Conservation (phyloP, 2,329 filamentous ascomycete genomes). For the Aspergillus vadensis region DNA sequence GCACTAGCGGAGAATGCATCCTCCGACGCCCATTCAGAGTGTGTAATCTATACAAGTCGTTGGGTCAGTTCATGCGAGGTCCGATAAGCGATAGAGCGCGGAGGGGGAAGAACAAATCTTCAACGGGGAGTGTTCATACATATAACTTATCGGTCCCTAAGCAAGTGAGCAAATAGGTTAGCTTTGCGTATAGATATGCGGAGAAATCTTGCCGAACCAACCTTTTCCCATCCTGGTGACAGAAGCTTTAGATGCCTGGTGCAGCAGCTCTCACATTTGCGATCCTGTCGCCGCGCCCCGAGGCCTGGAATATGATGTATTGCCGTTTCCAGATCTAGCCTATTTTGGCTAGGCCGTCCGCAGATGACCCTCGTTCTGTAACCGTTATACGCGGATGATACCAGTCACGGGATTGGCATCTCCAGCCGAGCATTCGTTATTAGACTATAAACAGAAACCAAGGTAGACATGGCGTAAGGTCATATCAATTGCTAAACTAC, state of each 20-base stretch:
- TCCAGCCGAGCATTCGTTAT: too few species aligned
- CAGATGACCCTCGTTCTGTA: neutral
- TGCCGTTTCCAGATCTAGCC: constrained; percentile 6
- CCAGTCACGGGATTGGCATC: neutral
- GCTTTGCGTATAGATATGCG: too few species aligned
- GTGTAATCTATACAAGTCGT: constrained; percentile 68
- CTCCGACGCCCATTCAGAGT: constrained; percentile 93
- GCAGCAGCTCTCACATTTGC: neutral
- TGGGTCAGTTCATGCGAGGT: constrained; percentile 20
- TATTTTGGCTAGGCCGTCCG: neutral
- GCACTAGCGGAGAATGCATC: constrained; percentile 84
- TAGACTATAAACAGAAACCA: too few species aligned
- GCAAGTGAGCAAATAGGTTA: neutral
- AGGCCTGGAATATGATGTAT: constrained; percentile 21
- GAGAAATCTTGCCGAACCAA: constrained; percentile 11
- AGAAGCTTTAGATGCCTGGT: neutral
- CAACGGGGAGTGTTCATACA: constrained; percentile 34
- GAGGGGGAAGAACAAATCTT: neutral
- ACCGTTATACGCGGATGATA: neutral
- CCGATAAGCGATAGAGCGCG: constrained; percentile 14
- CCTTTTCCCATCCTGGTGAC: constrained; percentile 32
- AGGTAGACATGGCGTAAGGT: neutral
- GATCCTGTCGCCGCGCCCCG: neutral
- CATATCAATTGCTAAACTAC: neutral
- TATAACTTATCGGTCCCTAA: constrained; percentile 54